These are phyloP conservation scores for Candida boidinii DNA, from an alignment of 805 yeast species.

Conservation along the genomic window DNA sequence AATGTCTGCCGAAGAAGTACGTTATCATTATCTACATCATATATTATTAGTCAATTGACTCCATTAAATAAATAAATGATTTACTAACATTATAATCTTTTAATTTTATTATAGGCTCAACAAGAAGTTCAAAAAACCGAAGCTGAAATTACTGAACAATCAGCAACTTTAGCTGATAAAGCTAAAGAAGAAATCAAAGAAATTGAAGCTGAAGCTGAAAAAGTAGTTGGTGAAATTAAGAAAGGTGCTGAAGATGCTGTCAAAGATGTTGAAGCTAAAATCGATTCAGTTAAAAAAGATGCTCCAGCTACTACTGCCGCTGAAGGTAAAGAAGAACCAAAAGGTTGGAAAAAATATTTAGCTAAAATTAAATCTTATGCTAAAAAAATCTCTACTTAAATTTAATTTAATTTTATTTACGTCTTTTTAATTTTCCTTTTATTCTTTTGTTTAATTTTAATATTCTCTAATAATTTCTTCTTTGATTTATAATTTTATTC, in stretches of 20 bases:
- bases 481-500: neutral
- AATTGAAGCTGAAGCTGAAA: constrained; percentile 7
- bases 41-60: neutral
- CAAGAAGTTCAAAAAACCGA: neutral
- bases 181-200: neutral
- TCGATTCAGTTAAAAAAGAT: constrained; percentile 3
- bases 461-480: neutral
- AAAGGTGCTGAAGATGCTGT: constrained; percentile 3
- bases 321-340: constrained; percentile 1
- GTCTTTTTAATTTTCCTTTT: neutral
- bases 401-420: neutral
- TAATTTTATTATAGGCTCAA: neutral
- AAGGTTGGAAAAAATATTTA: constrained; percentile 18
- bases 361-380: constrained; percentile 19
- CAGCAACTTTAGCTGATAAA: neutral
- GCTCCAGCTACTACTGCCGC: constrained; percentile 2
- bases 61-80: neutral
- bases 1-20: constrained; percentile 2
- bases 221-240: constrained; percentile 5
- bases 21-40: neutral
- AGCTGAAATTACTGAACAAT: neutral
- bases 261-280: constrained; percentile 4
- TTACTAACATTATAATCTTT: neutral
- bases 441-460: constrained; percentile 1
- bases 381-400: constrained; percentile 5